These are phyloP conservation scores for Serendipita sp. DNA, from an alignment of 768 basidiomycete species.

Conservation along the genomic window DNA sequence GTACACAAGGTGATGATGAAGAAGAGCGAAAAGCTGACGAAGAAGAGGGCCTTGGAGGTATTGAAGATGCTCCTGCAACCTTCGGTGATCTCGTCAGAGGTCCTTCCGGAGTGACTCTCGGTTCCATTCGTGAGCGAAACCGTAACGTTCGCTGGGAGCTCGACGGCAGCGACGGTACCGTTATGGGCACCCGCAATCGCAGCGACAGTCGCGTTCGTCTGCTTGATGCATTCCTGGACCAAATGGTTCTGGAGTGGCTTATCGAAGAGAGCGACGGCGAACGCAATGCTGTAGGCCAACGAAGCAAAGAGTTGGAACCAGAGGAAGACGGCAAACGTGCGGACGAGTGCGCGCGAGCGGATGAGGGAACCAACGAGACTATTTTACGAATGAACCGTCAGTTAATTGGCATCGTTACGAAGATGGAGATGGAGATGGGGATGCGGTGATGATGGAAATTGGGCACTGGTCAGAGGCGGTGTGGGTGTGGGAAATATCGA, in stretches of 20 bases:
- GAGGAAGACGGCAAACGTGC: conserved; percentile 38
- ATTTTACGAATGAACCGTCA: not conserved
- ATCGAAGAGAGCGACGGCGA: conserved; percentile 36
- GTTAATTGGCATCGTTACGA: not conserved
- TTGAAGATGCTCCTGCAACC: conserved; percentile 19
- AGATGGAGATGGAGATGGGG: too few species aligned
- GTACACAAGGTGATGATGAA: conserved; percentile 41
- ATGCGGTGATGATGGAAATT: too few species aligned
- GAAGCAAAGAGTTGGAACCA: conserved; percentile 37
- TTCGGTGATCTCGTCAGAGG: conserved; percentile 32
- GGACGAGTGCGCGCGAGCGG: conserved; percentile 43
- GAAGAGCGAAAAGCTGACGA: conserved; percentile 17
- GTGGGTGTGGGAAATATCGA: too few species aligned
- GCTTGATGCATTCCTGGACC: conserved; percentile 28
- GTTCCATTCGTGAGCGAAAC: conserved; percentile 1
- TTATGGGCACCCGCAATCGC: conserved; percentile 14
- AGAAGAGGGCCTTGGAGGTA: conserved; percentile 6
- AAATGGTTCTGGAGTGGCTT: conserved; percentile 29
- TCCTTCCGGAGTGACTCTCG: conserved; percentile 20
- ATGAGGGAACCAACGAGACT: conserved; percentile 50
- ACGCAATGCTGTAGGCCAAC: conserved; percentile 24
- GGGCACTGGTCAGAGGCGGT: too few species aligned
- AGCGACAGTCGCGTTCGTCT: conserved; percentile 22
- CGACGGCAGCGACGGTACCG: not conserved
- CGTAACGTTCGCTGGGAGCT: conserved; percentile 25